Base-by-base conservation (phyloP, 768 basidiomycete genomes). In the Leucosporidium scottii region DNA sequence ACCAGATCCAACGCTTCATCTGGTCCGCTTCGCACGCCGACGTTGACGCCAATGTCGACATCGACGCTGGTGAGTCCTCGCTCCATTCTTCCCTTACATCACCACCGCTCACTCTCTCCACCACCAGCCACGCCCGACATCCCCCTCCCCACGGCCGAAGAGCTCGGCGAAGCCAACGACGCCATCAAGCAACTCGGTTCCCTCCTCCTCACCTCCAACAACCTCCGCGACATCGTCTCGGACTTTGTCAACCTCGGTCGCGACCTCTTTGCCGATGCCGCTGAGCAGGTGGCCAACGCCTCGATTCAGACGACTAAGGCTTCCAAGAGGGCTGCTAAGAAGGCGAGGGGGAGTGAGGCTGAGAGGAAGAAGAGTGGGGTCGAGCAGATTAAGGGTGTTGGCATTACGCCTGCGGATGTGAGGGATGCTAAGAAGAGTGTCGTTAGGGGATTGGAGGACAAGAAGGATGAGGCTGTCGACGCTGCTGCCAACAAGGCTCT, bases 231-330 rank as follows among this genome's bases (percentile, higher is more conserved):
- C 64, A 70, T 80, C 64, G 61, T 79, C 77, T 51, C 77, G 77
- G 67, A 68, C 59, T 68, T 74, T 49, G 74, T 79, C 70, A 65
- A 77, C 65, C 75, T 80, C 59, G 74, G 76, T 55, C 74, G 78
- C 58, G 78, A 78, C 68, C 73, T 80, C 69, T 76, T 80, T 51
- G 79, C 79, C 54, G 79, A 80, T 60, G 78, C 77, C 2, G 77
- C 77, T 36, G 77, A 77, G 13, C 70, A 69, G n/a, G 74, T 76
- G 18, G 79, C 79, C n/a, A 76, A 79, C 57, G 67, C 51, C 9
- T 47, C 67, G 31, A 61, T 71, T 27, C 61, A 25, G 17, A 27
- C 28, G 25, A 60, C 59, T 47, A 61, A 68, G n/a, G 78, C 78
- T 25, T 30, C 39, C 44, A 75, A 77, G 69, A 64, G 77, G 68